Evolutionary conservation across 495 filamentous ascomycete species (phyloP), one percentile per base, ranked within the genome.

Genomic region (Aspergillus nidulans): DNA sequence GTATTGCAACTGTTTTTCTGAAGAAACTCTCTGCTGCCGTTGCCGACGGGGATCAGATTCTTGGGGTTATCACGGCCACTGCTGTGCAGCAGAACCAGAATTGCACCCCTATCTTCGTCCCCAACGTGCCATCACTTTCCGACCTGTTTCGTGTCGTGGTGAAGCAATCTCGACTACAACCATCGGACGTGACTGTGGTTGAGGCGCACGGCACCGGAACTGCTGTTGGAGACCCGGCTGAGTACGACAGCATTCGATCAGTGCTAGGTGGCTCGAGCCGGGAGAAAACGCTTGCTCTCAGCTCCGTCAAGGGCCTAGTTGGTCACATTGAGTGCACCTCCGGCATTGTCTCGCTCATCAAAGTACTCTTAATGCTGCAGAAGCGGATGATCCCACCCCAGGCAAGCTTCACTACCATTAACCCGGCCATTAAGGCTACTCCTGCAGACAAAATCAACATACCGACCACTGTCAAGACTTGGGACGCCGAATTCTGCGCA

Each of bases 121-220:
- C 87, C 0, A 81, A 88, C 58, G 72, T 76, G 1, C 70, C 75
- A 0, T 86, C 86, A 0, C 81, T 89, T 53, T 78, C 81, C 1
- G 55, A 71, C 0, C 65, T 90, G 0, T 89, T 82, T 50, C 55
- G 62, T 1, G 64, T 77, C 5, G 82, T 89, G 6, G 69, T 84
- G 3, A 62, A 76, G 7, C 65, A 81, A 10, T 80, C 86, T 1
- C 73, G 77, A 13, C 71, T 90, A 6, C 74, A 82, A 43, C 82
- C 87, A 1, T 68, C 71, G 4, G 80, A 90, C 47, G 75, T 91
- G 32, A 80, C 80, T 46, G 81, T 89, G 25, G 83, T 92, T 4
- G 88, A 92, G 63, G 87, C 87, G 63, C 88, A 91, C 61, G 88
- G 88, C 7, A 91, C 88, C 3, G 88, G 87, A 0, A 90, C 87